phyloP scores from a whole-genome alignment of 441 rosid species.

The Erodium texanum region DNA sequence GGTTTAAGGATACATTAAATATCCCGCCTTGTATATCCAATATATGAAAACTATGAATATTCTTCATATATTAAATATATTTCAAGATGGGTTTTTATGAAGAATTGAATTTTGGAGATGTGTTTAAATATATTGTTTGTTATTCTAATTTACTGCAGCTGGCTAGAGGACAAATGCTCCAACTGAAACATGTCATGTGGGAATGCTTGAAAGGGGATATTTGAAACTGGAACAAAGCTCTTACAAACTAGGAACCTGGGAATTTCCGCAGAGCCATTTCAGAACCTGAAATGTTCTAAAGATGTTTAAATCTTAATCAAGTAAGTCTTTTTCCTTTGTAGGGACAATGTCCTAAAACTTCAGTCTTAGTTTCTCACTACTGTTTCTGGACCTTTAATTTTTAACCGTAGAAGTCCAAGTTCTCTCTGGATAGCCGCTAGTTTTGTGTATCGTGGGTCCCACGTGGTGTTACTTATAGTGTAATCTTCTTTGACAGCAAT shows the following conservation, averaged over 20 bases:
- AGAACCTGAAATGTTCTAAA: neutral
- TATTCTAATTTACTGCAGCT: constrained; percentile 29
- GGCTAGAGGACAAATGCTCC: constrained; percentile 44
- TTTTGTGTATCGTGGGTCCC: neutral
- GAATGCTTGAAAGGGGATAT: constrained; percentile 37
- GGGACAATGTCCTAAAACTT: neutral
- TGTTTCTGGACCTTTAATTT: neutral
- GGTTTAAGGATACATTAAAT: no score
- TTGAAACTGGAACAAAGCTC: constrained; percentile 20
- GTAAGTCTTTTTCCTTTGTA: constrained; percentile 4
- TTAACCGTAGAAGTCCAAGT: neutral
- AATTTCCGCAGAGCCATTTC: neutral
- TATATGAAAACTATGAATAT: no score
- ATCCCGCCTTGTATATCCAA: no score
- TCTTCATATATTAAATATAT: no score
- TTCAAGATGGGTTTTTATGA: no score
- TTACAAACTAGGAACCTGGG: neutral
- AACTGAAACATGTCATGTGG: constrained; percentile 34
- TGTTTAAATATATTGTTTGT: neutral
- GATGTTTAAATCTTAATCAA: neutral
- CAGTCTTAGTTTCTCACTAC: neutral
- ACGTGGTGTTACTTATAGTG: neutral
- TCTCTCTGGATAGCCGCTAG: constrained; percentile 1
- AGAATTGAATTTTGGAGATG: no score
- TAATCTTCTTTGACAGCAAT: neutral